Conservation (phyloP, 192 early-diverging fungal genomes). For the Irineochytrium annulatum region DNA sequence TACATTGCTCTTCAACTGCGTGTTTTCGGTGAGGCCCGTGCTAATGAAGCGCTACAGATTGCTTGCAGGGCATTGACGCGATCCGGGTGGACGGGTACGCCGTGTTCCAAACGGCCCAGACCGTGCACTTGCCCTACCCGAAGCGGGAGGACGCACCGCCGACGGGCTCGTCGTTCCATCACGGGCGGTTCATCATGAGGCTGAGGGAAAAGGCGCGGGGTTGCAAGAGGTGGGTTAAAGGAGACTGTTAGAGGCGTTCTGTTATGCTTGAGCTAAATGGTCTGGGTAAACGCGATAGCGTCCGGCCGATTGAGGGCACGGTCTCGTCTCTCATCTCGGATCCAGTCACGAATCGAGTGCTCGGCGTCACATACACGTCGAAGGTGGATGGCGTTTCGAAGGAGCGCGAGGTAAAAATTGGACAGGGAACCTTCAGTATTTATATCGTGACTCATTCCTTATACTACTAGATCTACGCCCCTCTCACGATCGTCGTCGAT, state of each 20-base stretch:
- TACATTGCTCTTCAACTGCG: constrained; percentile 16
- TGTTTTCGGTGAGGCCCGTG: not conserved
- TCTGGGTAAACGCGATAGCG: constrained; percentile 36
- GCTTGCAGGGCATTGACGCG: constrained; percentile 78
- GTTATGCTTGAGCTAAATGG: not conserved
- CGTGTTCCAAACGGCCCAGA: constrained; percentile 62
- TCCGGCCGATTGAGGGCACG: constrained; percentile 74
- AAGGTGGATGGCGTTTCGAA: constrained; percentile 24
- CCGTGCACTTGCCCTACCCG: constrained; percentile 73
- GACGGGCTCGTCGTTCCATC: constrained; percentile 83
- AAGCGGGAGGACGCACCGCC: constrained; percentile 41
- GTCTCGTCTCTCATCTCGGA: constrained; percentile 61
- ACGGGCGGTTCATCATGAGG: constrained; percentile 88
- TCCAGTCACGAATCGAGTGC: constrained; percentile 30
- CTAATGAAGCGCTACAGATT: constrained; percentile 40
- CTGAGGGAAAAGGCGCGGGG: constrained; percentile 63
- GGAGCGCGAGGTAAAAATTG: constrained; percentile 6
- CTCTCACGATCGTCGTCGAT: constrained; percentile 83
- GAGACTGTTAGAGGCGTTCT: not conserved
- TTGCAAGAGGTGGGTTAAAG: constrained; percentile 39
- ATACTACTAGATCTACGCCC: constrained; percentile 53
- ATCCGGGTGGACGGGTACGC: constrained; percentile 82
- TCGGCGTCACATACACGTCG: constrained; percentile 53
- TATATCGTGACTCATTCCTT: not conserved
- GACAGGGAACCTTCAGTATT: not conserved